Base-by-base conservation (phyloP, 2,329 filamentous ascomycete genomes). In the Lecanicillium sp. region DNA sequence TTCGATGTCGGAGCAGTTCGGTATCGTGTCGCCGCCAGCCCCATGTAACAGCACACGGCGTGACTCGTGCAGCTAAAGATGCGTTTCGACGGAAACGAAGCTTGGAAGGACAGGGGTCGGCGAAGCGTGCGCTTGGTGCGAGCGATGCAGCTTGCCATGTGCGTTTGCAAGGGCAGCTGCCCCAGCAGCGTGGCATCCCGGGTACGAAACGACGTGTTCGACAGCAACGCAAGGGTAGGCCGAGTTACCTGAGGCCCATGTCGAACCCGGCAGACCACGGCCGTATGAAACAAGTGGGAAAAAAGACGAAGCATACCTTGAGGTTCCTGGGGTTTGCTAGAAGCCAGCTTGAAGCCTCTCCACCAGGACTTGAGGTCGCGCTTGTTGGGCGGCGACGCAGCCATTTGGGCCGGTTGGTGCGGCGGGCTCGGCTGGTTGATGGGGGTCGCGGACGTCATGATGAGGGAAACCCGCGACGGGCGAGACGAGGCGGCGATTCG, bases 331-430 rank as follows among this genome's bases (percentile, higher is more conserved):
- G 71, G 69, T 53, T 71, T 77, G 22, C n/a, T n/a, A 28, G 69
- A 63, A 33, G 74, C 69, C 39, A 84, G 76, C 66, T 92, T 92
- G 67, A 98, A 97, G 53, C 82, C 81, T 64, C 88, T 95, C 92
- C 92, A 97, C 92, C 92, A 98, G 44, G 86, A 94, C 51, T 88
- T 84, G 51, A 97, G 71, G 59, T 95, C 88, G 59, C 87, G 80
- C 67, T 84, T 94, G 49, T 80, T 87, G 20, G 87, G 87, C 40
- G 85, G 86, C 30, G 86, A 87, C 58, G 72, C 57, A 58, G 71
- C 54, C 22, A 25, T 25, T 25, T 25, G n/a, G 3, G 39, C 25
- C 17, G 38, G 38, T 17, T 40, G 38, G 28, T 36, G 33, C 7
- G 39, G 17, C 29, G 39, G 19, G 17, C 29, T 6, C 4, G 29